Evolutionary conservation across 768 basidiomycete genomes (phyloP), one percentile per base, ranked within the genome.

Genomic region (Hirschioporus abietinus): DNA sequence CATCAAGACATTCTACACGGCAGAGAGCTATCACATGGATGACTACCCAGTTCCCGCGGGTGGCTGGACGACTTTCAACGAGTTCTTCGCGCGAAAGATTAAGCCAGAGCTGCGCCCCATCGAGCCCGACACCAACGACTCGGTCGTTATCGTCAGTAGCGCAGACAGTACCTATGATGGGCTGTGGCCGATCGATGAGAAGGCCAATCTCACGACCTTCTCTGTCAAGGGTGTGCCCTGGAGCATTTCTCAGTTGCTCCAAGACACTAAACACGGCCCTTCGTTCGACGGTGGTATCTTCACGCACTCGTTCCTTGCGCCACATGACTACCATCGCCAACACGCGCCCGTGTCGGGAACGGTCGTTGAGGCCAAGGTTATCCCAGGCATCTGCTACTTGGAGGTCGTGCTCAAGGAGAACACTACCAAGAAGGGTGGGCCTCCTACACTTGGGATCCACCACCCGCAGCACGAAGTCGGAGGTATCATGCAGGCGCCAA

Each of bases 11-110:
- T 70, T 71, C 68, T 65, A 66, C 57, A 12, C 27, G 1, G 63
- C 63, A 35, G 24, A 26, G 6, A 25, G 25, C 12, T 63, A 63
- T 63, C 63, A 63, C 35, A 23, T 63, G n/a, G 25, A 63, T 7
- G 63, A 35, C 63, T 23, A 35, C 63, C 34, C 25, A 7, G 34
- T 26, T 7, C 35, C 35, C 35, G 35, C 7, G 15, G 66, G 57
- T 9, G 66, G 64, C 1, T 71, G 71, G 71, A 66, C 63, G 66
- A 71, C 67, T 25, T 71, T 71, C 69, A 71, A 71, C 63, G 66
- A 71, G 35, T 70, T 71, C 68, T 71, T 71, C 63, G 64, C 69
- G 20, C 69, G 71, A 23, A 58, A 69, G 8, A 67, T 71, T 57
- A 60, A 67, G 7, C 63, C 63, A 36, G 65, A 27, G 6, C 7